Base-by-base conservation (phyloP, 306 rosid genomes). In the Cucumis melo region DNA sequence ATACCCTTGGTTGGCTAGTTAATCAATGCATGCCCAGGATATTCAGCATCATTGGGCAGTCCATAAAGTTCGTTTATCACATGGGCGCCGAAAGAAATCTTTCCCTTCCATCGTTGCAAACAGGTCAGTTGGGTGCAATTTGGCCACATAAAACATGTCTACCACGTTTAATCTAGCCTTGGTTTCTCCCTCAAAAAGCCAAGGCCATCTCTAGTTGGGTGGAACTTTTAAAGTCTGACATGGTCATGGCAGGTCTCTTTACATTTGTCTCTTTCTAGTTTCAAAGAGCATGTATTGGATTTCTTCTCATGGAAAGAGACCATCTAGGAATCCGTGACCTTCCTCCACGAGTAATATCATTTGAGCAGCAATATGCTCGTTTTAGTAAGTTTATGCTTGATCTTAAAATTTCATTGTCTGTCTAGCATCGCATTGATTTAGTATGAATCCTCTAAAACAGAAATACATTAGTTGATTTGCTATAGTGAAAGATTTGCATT, bases 321-420 rank as follows among this genome's bases (percentile, higher is more conserved):
- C 86, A 98, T 62, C 86, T 94, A 74, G 99, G 99, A 78, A 96
- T 94, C 80, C 95, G 99, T 6, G 99, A 98, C 72, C 97, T 94
- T 21, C 93, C 89, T 59, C 99, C 98, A n/a, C n/a, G n/a, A n/a
- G n/a, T n/a, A n/a, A n/a, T n/a, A n/a, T n/a, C n/a, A n/a, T n/a
- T n/a, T n/a, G n/a, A n/a, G n/a, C n/a, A n/a, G n/a, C n/a, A n/a
- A n/a, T n/a, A n/a, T n/a, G n/a, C n/a, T n/a, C n/a, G n/a, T n/a
- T n/a, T n/a, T n/a, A n/a, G n/a, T n/a, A n/a, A n/a, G n/a, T n/a
- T n/a, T n/a, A n/a, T n/a, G n/a, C n/a, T n/a, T n/a, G n/a, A n/a
- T n/a, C n/a, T n/a, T n/a, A n/a, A n/a, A n/a, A n/a, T n/a, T n/a
- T n/a, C n/a, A n/a, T n/a, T n/a, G n/a, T n/a, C n/a, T n/a, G n/a